Conservation (phyloP, 83 land plant species). For the Thuja plicata region DNA sequence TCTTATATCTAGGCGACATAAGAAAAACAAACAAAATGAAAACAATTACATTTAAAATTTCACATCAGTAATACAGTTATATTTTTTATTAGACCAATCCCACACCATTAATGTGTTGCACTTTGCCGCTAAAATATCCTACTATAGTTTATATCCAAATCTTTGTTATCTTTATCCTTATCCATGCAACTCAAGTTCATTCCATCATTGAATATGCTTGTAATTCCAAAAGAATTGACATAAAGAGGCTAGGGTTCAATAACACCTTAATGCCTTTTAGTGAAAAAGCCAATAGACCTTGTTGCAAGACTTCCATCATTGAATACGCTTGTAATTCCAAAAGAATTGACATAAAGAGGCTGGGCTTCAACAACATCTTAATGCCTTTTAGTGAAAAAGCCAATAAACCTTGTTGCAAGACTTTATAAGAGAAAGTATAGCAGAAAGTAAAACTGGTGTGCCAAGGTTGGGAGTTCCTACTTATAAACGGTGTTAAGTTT, state of each 20-base stretch:
- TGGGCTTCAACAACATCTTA: conserved; percentile 47
- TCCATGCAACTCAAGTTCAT: neutral
- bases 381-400: conserved; percentile 20
- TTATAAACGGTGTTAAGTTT: no score
- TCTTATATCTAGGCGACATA: no score
- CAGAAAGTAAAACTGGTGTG: conserved; percentile 31
- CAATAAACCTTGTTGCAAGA: conserved; percentile 29
- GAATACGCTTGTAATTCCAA: conserved; percentile 36
- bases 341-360: conserved; percentile 9
- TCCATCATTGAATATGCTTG: conserved; percentile 32
- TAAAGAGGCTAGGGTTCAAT: conserved; percentile 37
- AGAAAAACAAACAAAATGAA: no score
- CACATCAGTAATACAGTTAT: no score
- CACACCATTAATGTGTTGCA: no score
- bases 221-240: conserved; percentile 8
- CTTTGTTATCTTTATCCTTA: neutral
- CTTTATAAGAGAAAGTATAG: conserved; percentile 37
- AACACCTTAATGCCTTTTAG: conserved; percentile 22
- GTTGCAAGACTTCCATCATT: conserved; percentile 15
- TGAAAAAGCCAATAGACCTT: conserved; percentile 30
- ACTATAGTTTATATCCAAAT: neutral
- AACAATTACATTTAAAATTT: no score
- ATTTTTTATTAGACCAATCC: no score
- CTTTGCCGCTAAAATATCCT: no score
- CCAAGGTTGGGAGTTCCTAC: conserved; percentile 46